These are phyloP conservation scores for Hyphodiscus sp. DNA, from an alignment of 2,329 filamentous ascomycete species.

Conservation along the genomic window DNA sequence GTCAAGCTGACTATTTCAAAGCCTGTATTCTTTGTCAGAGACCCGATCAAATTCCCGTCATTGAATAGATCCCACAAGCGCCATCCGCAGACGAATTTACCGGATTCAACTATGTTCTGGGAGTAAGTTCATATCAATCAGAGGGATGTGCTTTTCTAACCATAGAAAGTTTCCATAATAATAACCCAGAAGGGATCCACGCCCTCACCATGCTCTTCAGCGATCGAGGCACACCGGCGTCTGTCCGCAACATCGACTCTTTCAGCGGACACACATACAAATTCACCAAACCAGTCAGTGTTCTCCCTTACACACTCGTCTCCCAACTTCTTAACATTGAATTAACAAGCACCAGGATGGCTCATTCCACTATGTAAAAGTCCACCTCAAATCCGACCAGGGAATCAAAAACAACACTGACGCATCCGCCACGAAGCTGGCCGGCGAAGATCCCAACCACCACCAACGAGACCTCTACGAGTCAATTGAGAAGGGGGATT, in stretches of 20 bases:
- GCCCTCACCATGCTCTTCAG: conserved; percentile 46
- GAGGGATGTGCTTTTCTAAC: conserved; percentile 15
- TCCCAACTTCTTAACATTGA: background rate
- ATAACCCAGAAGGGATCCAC: conserved; percentile 34
- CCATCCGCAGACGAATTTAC: conserved; percentile 32
- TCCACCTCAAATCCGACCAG: conserved; percentile 42
- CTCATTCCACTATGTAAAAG: conserved; percentile 42
- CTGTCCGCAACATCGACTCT: conserved; percentile 27
- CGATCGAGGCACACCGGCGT: conserved; percentile 41
- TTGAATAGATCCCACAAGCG: conserved; percentile 41
- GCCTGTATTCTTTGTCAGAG: conserved; percentile 59
- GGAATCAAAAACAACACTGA: conserved; percentile 39
- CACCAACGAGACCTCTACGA: conserved; percentile 35
- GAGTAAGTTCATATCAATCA: conserved; percentile 18
- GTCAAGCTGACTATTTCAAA: conserved; percentile 6
- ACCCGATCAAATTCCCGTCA: conserved; percentile 42
- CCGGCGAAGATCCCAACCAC: conserved; percentile 33
- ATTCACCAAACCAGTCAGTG: conserved; percentile 30
- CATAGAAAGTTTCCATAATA: conserved; percentile 35
- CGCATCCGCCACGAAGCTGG: conserved; percentile 28
- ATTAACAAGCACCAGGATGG: conserved; percentile 32
- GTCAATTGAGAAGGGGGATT: conserved; percentile 39
- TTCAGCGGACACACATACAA: conserved; percentile 40
- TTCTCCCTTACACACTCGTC: background rate
- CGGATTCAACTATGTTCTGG: conserved; percentile 22